Base-by-base conservation (phyloP, 257 asterid genomes). In the Solanum arcanum region DNA sequence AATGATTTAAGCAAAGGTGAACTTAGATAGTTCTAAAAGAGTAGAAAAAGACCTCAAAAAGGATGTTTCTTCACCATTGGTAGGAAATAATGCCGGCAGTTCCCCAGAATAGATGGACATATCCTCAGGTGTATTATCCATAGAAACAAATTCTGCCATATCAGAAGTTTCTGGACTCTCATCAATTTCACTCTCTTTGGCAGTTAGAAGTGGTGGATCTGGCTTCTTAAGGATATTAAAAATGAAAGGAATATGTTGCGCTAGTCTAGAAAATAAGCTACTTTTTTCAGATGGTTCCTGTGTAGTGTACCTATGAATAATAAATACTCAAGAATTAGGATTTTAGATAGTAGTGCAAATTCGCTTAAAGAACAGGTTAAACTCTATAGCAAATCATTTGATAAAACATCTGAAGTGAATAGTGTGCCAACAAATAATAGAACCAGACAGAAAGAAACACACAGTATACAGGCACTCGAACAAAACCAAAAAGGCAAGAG, bases 191-290 rank as follows among this genome's bases (percentile, higher is more conserved):
- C 85, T 77, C 81, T 88, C 88, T 88, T 88, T 90, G 83, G 91
- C 73, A 89, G 84, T 90, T 84, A 84, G 60, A 75, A 89, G 90
- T 86, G 92, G 92, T 86, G 86, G 92, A 83, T 90, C 75, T 87
- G 92, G 92, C 93, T 93, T 95, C 92, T 93, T 95, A 86, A 95
- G 92, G 90, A 95, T 89, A 87, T 93, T 92, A 87, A 93, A 93
- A 86, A 97, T 77, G 91, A 95, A 97, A 70, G 99, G 99, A 89
- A 97, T 91, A 91, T 87, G 96, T 73, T 89, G 94, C 72, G 94
- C 97, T 86, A 97, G 91, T 92, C 93, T 93, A 86, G 95, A 93
- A 81, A 95, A 92, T 87, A 97, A 90, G 92, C 94, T 93, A 70
- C 88, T 94, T 90, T 91, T 91, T 73, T 89, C 92, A 86, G 94